Evolutionary conservation across 441 rosid genomes (phyloP).

Genomic region (Populus hybrid): DNA sequence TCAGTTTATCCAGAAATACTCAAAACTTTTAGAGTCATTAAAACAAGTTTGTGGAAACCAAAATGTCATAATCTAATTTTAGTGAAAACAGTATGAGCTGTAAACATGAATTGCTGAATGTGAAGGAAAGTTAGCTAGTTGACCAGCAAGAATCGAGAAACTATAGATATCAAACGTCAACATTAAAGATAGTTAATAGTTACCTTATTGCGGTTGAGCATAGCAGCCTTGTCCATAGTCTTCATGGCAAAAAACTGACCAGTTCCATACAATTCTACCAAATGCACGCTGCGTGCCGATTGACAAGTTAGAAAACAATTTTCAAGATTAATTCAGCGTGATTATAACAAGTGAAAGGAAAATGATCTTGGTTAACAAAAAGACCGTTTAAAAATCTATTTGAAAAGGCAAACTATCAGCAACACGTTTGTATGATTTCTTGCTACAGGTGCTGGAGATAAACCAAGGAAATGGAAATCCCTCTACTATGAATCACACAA

Average conservation of each 20-base stretch:
- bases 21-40: not conserved
- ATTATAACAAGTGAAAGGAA: not conserved
- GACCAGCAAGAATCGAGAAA: too few relatives aligned
- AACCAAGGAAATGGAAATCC: not conserved
- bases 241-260: slow-evolving; percentile 82
- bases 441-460: not conserved
- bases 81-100: not conserved
- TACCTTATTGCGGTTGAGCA: slow-evolving; percentile 97
- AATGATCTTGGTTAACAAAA: not conserved
- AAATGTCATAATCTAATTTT: not conserved
- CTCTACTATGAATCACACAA: too few relatives aligned
- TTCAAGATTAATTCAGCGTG: not conserved
- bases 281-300: slow-evolving; percentile 64
- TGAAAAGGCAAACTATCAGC: not conserved
- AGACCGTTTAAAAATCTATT: not conserved
- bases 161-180: too few relatives aligned
- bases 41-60: not conserved
- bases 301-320: not conserved
- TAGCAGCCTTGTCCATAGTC: slow-evolving; percentile 87
- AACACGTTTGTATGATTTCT: too few relatives aligned
- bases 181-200: not conserved
- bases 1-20: too few relatives aligned
- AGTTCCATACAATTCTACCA: slow-evolving; percentile 86
- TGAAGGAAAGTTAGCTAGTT: not conserved
- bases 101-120: not conserved